A percentile compares a stretch with the other conserved stretches of the same genome.
Conservation (phyloP, 75 land plant species). For the Picea sitchensis region DNA sequence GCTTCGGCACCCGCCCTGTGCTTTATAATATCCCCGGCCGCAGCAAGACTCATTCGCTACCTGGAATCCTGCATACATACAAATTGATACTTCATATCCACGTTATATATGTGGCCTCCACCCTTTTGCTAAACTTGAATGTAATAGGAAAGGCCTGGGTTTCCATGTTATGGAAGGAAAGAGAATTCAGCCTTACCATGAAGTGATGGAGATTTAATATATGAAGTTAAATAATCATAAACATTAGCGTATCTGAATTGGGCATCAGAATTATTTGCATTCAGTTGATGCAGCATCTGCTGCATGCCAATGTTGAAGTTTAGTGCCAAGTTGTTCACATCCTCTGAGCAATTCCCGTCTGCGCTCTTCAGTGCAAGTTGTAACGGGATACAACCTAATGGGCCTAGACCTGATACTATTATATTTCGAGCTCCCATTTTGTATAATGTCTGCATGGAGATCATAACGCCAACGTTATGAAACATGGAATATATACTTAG, state of each 20-base stretch:
- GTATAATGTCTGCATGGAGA: constrained; percentile 7
- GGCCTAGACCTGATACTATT: constrained; percentile 20
- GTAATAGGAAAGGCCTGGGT: too few relatives aligned
- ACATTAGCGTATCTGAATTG: constrained; percentile 14
- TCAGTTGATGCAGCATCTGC: neutral
- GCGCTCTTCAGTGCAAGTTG: constrained; percentile 14
- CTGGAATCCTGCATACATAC: neutral
- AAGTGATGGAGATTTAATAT: constrained; percentile 5
- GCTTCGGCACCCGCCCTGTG: neutral
- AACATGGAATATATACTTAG: too few relatives aligned
- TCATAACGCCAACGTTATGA: too few relatives aligned
- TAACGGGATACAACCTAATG: constrained; percentile 33
- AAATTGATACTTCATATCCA: too few relatives aligned
- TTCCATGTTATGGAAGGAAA: too few relatives aligned
- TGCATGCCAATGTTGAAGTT: constrained; percentile 16
- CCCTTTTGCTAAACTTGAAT: too few relatives aligned
- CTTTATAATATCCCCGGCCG: neutral
- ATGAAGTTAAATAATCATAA: neutral
- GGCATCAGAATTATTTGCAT: constrained; percentile 11
- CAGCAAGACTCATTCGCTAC: neutral
- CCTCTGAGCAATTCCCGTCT: constrained; percentile 20
- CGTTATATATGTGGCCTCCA: too few relatives aligned
- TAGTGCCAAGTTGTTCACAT: constrained; percentile 14
- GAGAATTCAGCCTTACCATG: neutral
- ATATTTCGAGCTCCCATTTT: constrained; percentile 29